These are phyloP conservation scores for Lactarius tabidus DNA, from an alignment of 768 basidiomycete genomes.

Conservation along the genomic window DNA sequence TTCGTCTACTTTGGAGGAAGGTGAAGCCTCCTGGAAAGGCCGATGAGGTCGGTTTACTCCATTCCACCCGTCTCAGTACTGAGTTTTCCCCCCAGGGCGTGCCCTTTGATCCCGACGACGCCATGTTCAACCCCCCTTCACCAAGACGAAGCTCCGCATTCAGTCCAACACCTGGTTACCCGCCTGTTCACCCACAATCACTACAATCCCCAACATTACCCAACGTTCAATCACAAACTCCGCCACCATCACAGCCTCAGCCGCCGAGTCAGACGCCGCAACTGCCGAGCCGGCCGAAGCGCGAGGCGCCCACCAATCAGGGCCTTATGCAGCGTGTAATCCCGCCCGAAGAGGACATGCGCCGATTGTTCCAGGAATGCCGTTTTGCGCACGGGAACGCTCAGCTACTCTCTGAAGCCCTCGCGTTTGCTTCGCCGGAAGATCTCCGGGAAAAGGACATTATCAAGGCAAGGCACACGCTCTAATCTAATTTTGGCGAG, in stretches of 20 bases:
- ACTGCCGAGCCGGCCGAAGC: conserved; percentile 22
- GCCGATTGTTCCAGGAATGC: conserved; percentile 80
- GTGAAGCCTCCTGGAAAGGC: conserved; percentile 79
- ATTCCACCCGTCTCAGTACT: not conserved
- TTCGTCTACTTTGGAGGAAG: conserved; percentile 73
- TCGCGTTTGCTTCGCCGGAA: conserved; percentile 66
- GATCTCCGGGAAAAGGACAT: conserved; percentile 59
- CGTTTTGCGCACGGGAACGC: conserved; percentile 82
- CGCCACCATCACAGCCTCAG: conserved; percentile 9
- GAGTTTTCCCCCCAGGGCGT: conserved; percentile 47
- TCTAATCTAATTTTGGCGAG: not conserved
- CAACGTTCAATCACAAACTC: conserved; percentile 7
- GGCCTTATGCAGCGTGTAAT: conserved; percentile 40
- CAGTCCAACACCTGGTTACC: conserved; percentile 23
- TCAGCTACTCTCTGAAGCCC: conserved; percentile 61
- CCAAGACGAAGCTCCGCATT: conserved; percentile 38
- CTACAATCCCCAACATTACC: not conserved
- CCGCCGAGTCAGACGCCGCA: conserved; percentile 3
- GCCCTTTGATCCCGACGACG: conserved; percentile 73
- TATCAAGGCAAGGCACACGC: conserved; percentile 50
- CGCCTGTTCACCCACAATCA: conserved; percentile 14
- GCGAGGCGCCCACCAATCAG: conserved; percentile 31
- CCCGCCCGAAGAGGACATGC: conserved; percentile 80
- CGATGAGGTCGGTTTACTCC: conserved; percentile 52
- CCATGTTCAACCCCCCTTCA: conserved; percentile 70